Base-by-base conservation (phyloP, 768 basidiomycete genomes). In the Leccinum aurantiacum region DNA sequence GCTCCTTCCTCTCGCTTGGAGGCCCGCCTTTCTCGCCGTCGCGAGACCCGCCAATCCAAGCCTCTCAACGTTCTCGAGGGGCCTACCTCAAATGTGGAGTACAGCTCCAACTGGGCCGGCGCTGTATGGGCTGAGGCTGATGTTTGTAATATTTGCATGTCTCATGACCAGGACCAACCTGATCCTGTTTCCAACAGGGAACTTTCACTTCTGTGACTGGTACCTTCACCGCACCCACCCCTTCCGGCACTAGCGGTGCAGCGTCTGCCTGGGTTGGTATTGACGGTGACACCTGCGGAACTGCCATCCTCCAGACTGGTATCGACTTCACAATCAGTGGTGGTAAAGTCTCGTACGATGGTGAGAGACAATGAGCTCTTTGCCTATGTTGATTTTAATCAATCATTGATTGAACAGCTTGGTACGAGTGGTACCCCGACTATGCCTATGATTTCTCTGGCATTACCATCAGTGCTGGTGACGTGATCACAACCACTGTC, bases 351-450 rank as follows among this genome's bases (percentile, higher is more conserved):
- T 33, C 59, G 24, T 65, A 60, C 44, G 56, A 57, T 55, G 61
- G 61, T 60, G n/a, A 56, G 63, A 25, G 31, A 48, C 48, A 10
- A 5, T 6, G 0, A 37, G 3, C 14, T 2, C 44, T 46, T 46
- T 46, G 4, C 2, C 4, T 19, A 11, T 9, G 1, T 10, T n/a
- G 38, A 10, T 47, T 56, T 31, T 60, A 27, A 61, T 38, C 0
- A 3, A 25, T 44, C 17, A 25, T 47, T 46, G 19, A 19, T 46
- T 37, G 13, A 49, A 53, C 25, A 68, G 69, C 66, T 56, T 69
- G 68, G 68, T 68, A 60, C 47, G 68, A 69, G 25, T 70, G 62
- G 68, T 61, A 48, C 57, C 65, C 69, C 58, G 57, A 47, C 54
- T 60, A 27, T 69, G 69, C 58, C 58, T 61, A 22, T 57, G 24